These are phyloP conservation scores for Dryas octopetala DNA, from an alignment of 306 rosid species.

Conservation along the genomic window DNA sequence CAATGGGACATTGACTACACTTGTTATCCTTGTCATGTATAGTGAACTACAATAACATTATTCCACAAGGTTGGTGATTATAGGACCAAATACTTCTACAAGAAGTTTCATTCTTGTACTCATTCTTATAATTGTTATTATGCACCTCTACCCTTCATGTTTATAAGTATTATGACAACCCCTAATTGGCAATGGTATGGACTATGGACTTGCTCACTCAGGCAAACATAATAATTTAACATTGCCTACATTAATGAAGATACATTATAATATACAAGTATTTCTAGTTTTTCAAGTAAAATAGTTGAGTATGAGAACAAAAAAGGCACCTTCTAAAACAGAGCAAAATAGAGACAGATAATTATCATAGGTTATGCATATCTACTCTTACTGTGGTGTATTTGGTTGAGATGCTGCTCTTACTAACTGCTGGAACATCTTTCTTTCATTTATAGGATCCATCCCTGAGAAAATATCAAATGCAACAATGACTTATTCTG, in stretches of 20 bases:
- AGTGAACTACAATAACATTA: background rate
- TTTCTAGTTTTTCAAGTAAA: background rate
- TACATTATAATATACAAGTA: background rate
- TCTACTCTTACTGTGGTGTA: conserved; percentile 80
- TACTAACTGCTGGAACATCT: conserved; percentile 98
- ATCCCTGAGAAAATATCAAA: conserved; percentile 55
- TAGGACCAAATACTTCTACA: background rate
- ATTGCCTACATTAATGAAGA: too few species aligned
- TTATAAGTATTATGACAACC: too few species aligned
- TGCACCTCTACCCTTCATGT: background rate
- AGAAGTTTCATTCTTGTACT: background rate
- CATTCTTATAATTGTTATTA: background rate
- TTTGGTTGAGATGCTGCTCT: conserved; percentile 95
- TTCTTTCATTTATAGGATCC: conserved; percentile 98
- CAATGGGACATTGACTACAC: background rate
- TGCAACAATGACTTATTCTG: conserved; percentile 13
- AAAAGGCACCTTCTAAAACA: background rate
- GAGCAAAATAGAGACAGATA: background rate
- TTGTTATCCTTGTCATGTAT: background rate
- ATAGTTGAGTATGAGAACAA: background rate
- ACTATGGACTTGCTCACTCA: too few species aligned
- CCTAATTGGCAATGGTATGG: too few species aligned
- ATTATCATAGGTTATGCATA: background rate
- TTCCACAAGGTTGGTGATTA: background rate
- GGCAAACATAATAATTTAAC: too few species aligned